phyloP scores from a whole-genome alignment of 148 eudicot species.

The Amaranthus palmeri region DNA sequence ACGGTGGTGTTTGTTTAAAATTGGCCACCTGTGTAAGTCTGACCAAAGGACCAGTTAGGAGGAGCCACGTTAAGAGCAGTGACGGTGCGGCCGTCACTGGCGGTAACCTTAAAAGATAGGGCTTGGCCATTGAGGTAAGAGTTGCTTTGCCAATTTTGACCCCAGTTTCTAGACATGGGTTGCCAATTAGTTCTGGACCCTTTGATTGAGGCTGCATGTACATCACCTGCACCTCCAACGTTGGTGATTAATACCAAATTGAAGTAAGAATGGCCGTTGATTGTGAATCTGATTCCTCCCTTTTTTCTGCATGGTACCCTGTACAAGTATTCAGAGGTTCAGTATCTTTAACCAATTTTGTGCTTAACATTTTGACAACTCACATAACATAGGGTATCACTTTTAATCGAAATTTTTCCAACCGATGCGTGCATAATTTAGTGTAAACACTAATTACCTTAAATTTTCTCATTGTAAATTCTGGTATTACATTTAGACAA shows the following conservation, averaged over 20 bases:
- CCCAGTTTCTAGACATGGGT: conserved; percentile 80
- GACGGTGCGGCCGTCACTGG: conserved; percentile 56
- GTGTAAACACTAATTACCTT: no score
- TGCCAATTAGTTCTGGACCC: conserved; percentile 61
- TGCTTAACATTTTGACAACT: background rate
- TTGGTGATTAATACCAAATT: conserved; percentile 70
- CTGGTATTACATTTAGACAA: no score
- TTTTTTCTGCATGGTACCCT: conserved; percentile 66
- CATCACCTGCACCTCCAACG: conserved; percentile 84
- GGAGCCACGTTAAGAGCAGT: conserved; percentile 57
- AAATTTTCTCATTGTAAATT: no score
- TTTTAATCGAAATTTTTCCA: no score
- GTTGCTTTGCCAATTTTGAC: conserved; percentile 83
- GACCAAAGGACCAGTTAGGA: conserved; percentile 62
- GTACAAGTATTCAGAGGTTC: conserved; percentile 10
- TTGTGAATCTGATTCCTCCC: conserved; percentile 73
- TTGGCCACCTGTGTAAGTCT: conserved; percentile 56
- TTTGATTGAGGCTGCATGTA: conserved; percentile 56
- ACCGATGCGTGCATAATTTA: no score
- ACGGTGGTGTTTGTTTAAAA: conserved; percentile 24
- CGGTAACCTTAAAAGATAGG: conserved; percentile 72
- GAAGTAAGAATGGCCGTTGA: conserved; percentile 83
- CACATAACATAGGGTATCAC: background rate
- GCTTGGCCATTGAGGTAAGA: conserved; percentile 46
- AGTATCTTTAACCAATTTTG: background rate